phyloP scores from a whole-genome alignment of 2,329 filamentous ascomycete genomes.

The Diaporthe helianthi region DNA sequence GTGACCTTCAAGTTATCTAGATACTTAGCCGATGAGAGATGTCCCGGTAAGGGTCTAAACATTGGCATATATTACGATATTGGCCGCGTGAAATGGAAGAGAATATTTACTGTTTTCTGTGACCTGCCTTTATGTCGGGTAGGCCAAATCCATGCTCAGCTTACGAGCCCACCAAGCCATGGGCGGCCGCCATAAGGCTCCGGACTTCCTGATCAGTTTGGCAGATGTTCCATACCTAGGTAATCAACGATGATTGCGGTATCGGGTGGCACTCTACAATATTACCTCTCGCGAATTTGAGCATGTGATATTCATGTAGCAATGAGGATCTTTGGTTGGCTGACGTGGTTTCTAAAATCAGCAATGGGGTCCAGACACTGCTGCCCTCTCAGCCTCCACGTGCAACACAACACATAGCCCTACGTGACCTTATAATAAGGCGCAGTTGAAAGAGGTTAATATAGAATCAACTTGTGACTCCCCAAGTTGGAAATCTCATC shows the following conservation, averaged over 20 bases:
- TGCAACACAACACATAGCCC: neutral
- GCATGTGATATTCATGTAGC: neutral
- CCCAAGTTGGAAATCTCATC: neutral
- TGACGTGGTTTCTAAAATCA: conserved; percentile 3
- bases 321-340: neutral
- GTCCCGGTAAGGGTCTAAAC: too few species aligned
- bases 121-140: neutral
- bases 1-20: too few species aligned
- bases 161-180: too few species aligned
- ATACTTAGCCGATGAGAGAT: too few species aligned
- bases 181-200: neutral
- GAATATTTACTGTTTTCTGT: too few species aligned
- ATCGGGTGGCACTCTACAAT: neutral
- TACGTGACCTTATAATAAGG: neutral
- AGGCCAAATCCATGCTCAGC: too few species aligned
- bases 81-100: too few species aligned
- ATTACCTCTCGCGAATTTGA: neutral
- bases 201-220: neutral
- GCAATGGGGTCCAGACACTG: neutral
- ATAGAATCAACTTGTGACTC: neutral
- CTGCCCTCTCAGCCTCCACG: neutral
- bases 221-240: neutral
- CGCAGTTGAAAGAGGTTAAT: neutral
- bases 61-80: too few species aligned
- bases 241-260: neutral